Evolutionary conservation across 257 asterid genomes (phyloP).

Genomic region (Scutellaria baicalensis): DNA sequence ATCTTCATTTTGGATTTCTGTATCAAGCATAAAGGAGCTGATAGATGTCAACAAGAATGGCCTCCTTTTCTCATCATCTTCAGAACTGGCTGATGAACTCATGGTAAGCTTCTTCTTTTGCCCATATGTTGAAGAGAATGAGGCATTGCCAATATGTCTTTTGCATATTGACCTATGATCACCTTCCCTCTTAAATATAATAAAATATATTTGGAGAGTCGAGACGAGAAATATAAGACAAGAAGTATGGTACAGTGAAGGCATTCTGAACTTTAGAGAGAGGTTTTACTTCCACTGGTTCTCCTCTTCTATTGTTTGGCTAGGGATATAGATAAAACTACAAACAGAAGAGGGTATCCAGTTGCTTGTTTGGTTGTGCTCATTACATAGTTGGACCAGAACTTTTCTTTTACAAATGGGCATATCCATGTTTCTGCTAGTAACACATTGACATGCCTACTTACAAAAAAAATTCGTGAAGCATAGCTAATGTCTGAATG

Average conservation of each 20-base stretch:
- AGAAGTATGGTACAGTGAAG: background rate
- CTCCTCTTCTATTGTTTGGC: no score
- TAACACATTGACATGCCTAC: no score
- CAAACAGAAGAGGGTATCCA: no score
- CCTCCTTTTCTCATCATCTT: slow-evolving; percentile 83
- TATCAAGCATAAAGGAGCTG: slow-evolving; percentile 77
- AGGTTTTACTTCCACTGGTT: no score
- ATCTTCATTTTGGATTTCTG: slow-evolving; percentile 9
- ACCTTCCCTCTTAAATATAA: background rate
- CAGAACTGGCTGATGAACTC: slow-evolving; percentile 88
- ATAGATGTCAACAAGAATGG: slow-evolving; percentile 83
- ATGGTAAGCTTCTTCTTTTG: slow-evolving; percentile 45
- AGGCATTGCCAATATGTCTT: background rate
- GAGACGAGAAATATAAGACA: background rate
- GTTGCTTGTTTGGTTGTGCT: no score
- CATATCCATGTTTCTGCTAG: no score
- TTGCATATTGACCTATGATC: background rate
- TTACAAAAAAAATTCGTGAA: no score
- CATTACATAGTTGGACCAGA: no score
- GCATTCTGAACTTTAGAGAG: no score
- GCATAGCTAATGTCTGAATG: no score
- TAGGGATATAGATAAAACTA: no score
- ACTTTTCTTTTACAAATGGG: no score
- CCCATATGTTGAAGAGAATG: background rate
- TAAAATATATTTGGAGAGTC: background rate